phyloP scores from a whole-genome alignment of 257 asterid genomes.

The Gentiana macrophylla region DNA sequence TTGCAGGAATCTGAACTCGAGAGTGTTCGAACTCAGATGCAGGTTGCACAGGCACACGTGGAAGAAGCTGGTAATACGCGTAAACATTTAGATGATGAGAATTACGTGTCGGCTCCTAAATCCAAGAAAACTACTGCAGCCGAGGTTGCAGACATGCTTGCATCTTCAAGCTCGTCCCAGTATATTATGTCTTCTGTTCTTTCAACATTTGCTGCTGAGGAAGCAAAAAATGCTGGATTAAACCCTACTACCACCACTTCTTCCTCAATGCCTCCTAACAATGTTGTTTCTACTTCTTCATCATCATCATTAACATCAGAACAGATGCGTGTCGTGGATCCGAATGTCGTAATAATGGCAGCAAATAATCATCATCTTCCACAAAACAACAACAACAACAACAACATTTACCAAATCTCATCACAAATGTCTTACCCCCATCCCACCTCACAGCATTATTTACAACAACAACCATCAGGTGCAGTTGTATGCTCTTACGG shows the following conservation, averaged over 20 bases:
- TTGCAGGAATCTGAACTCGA: constrained; percentile 89
- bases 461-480: constrained; percentile 55
- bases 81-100: constrained; percentile 39
- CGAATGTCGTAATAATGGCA: constrained; percentile 23
- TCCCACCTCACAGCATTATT: constrained; percentile 46
- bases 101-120: constrained; percentile 33
- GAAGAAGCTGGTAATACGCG: constrained; percentile 57
- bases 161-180: constrained; percentile 85
- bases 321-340: constrained; percentile 21
- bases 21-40: constrained; percentile 42
- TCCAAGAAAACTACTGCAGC: constrained; percentile 73
- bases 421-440: constrained; percentile 45
- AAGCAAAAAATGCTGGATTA: constrained; percentile 60
- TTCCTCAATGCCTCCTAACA: constrained; percentile 16
- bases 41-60: constrained; percentile 77
- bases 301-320: constrained; percentile 25
- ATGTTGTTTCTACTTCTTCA: constrained; percentile 17
- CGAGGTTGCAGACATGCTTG: constrained; percentile 75
- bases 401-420: constrained; percentile 33
- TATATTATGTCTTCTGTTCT: constrained; percentile 83
- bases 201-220: constrained; percentile 87
- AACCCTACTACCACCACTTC: constrained; percentile 37
- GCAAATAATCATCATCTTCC: constrained; percentile 27
- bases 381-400: constrained; percentile 26
- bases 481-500: constrained; percentile 41